phyloP scores from a whole-genome alignment of 345 rosid species.

The Lagerstroemia speciosa region DNA sequence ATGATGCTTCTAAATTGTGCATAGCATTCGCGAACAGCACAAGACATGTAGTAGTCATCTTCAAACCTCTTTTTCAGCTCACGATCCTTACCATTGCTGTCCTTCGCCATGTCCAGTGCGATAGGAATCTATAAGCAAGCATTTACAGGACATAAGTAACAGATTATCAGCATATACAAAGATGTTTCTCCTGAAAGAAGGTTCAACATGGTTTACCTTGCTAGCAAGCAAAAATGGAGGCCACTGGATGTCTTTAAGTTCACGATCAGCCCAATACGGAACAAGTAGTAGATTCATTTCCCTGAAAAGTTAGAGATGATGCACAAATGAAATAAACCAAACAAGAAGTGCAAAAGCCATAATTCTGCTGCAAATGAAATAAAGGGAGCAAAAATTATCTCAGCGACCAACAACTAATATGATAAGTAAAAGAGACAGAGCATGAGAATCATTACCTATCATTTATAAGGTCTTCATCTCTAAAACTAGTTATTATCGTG shows the following conservation, averaged over 20 bases:
- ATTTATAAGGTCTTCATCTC: conserved; percentile 95
- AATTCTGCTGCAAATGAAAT: neutral
- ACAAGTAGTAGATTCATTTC: conserved; percentile 96
- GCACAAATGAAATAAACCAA: neutral
- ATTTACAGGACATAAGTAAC: neutral
- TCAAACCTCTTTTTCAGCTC: conserved; percentile 86
- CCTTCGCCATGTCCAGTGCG: conserved; percentile 99
- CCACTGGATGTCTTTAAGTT: conserved; percentile 82
- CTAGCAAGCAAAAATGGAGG: conserved; percentile 98
- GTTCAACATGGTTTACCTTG: conserved; percentile 45
- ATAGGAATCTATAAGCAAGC: conserved; percentile 66
- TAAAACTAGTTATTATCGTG: conserved; percentile 83
- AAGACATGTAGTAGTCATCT: conserved; percentile 65
- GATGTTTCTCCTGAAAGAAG: neutral
- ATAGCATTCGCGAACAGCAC: conserved; percentile 94
- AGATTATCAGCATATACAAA: neutral
- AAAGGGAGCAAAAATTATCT: neutral
- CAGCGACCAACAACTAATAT: conserved; percentile 6
- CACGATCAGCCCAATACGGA: conserved; percentile 99
- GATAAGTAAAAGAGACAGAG: neutral
- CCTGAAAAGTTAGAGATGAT: conserved; percentile 31
- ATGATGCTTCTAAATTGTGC: conserved; percentile 85
- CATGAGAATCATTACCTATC: conserved; percentile 32
- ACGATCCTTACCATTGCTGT: conserved; percentile 78
- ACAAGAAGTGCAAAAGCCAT: neutral